Evolutionary conservation across 2,329 filamentous ascomycete genomes (phyloP).

Genomic region (Arthrobotrys pseudoclavata): DNA sequence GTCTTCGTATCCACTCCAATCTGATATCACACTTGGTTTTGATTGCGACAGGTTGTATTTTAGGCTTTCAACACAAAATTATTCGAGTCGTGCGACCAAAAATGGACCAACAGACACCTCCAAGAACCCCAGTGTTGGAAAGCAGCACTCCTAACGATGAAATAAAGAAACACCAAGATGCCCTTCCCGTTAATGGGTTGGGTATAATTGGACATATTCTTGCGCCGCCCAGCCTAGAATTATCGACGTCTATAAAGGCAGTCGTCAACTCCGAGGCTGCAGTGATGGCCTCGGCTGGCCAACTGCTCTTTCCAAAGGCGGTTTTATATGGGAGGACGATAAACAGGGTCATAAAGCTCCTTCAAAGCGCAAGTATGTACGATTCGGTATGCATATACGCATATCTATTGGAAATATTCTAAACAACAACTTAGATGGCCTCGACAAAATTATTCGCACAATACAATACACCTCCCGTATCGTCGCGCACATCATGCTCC

Average conservation of each 20-base stretch:
- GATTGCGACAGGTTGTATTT: constrained; percentile 44
- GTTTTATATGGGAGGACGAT: constrained; percentile 30
- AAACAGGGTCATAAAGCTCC: constrained; percentile 31
- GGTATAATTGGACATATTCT: constrained; percentile 1
- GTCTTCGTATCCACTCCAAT: neutral
- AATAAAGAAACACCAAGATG: constrained; percentile 39
- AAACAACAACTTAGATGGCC: constrained; percentile 32
- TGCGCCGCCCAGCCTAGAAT: neutral
- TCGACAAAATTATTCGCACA: constrained; percentile 58
- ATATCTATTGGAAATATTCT: neutral
- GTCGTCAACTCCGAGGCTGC: neutral
- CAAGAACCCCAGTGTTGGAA: constrained; percentile 42
- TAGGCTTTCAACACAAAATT: constrained; percentile 26
- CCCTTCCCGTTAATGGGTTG: neutral
- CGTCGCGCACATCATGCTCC: constrained; percentile 49
- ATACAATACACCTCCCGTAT: constrained; percentile 54
- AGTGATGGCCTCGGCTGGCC: neutral
- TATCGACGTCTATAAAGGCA: neutral
- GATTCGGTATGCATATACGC: neutral
- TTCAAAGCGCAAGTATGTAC: constrained; percentile 53
- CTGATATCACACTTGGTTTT: constrained; percentile 17
- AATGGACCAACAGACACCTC: constrained; percentile 54
- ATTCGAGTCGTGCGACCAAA: constrained; percentile 17
- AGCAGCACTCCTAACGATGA: constrained; percentile 11
- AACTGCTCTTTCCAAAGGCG: constrained; percentile 19